Evolutionary conservation across 768 basidiomycete genomes (phyloP), one percentile per base, ranked within the genome.

Genomic region (Phlegmacium glaucopus): DNA sequence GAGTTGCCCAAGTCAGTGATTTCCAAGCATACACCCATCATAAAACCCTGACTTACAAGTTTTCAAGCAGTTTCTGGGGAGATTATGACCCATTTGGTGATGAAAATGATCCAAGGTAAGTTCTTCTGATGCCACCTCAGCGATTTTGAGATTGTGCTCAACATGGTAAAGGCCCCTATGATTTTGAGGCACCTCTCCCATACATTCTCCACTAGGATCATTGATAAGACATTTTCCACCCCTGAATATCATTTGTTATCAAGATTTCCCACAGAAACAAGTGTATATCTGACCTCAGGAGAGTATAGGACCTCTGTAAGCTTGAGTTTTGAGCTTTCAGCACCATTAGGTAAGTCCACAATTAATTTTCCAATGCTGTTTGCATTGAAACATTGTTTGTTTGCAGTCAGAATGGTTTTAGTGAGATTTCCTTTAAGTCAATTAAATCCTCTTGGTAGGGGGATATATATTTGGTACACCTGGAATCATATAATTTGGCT

Each of bases 291-390:
- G n/a, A n/a, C n/a, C n/a, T n/a, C n/a, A n/a, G n/a, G n/a, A n/a
- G n/a, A n/a, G n/a, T n/a, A n/a, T n/a, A n/a, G n/a, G n/a, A n/a
- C 69, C 39, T 70, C 55, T 2, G 54, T 63, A 13, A 73, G 56
- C 6, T 47, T 42, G 3, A 70, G 45, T 12, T 60, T 42, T 0
- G 56, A 52, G 22, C 28, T 13, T 18, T 61, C 53, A 17, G 52
- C 42, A 25, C 66, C 64, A 51, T 69, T 62, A 9, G 69, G 68
- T 37, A 72, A 47, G 27, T 66, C 52, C 7, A 72, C 49, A 2
- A 49, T 32, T 36, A 72, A 39, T 7, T 67, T 56, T 1, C 68
- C 67, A 12, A 30, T 50, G 1, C 64, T 65, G 6, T 52, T 47
- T 16, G 65, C 68, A 42, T 45, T 52, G 49, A 71, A 72, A 2